Percentiles rank a stretch among this genome's conserved stretches.
phyloP scores from a whole-genome alignment of 805 yeast genomes.

The Pichia occidentalis region DNA sequence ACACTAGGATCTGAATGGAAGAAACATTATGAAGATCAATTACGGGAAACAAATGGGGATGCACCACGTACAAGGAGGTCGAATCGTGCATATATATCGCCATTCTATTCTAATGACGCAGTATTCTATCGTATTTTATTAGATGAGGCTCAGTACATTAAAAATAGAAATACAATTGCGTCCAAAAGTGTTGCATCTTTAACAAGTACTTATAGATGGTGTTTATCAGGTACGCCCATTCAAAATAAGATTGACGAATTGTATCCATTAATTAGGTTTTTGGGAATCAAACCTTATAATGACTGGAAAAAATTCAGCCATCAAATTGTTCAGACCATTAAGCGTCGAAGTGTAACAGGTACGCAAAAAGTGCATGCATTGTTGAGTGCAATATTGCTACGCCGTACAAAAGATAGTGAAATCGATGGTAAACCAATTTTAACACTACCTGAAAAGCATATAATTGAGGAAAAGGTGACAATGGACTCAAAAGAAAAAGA shows the following conservation, averaged over 20 bases:
- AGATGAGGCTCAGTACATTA: conserved; percentile 53
- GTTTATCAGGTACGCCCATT: conserved; percentile 55
- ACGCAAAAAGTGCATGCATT: conserved; percentile 59
- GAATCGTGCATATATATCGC: conserved; percentile 45
- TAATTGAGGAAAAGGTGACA: conserved; percentile 39
- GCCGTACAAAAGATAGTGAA: conserved; percentile 64
- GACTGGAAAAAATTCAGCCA: conserved; percentile 46
- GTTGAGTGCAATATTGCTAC: conserved; percentile 63
- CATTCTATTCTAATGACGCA: conserved; percentile 51
- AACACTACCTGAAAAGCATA: conserved; percentile 56
- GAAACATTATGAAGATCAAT: conserved; percentile 45
- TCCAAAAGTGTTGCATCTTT: conserved; percentile 41
- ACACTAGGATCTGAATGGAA: conserved; percentile 73
- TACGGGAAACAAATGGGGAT: conserved; percentile 28
- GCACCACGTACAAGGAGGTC: conserved; percentile 34
- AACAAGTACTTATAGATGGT: conserved; percentile 37
- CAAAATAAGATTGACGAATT: conserved; percentile 51
- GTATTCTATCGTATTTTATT: conserved; percentile 44
- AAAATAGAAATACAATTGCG: conserved; percentile 42
- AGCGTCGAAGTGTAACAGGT: conserved; percentile 26
- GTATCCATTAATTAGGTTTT: conserved; percentile 44
- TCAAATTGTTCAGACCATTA: conserved; percentile 53
- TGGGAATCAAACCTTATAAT: conserved; percentile 57
- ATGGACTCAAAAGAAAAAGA: conserved; percentile 50
- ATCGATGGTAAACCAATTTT: conserved; percentile 79